Base-by-base conservation (phyloP, 2,329 filamentous ascomycete genomes). In the Colletotrichum ledebouriae region DNA sequence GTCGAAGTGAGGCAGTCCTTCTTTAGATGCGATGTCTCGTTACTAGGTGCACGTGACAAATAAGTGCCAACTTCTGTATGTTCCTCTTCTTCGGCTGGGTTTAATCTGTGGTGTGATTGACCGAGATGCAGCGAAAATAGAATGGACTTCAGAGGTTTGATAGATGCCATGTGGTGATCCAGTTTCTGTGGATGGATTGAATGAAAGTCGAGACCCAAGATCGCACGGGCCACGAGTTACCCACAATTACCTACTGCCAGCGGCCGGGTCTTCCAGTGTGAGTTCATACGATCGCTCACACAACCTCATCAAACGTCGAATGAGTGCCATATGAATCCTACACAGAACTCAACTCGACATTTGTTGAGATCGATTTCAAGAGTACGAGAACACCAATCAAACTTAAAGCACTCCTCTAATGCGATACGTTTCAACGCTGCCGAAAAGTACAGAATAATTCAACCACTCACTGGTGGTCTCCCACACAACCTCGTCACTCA, bases 321-420 rank as follows among this genome's bases (percentile, higher is more conserved):
- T 6, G 17, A 37, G 42, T 17, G 29, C 57, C 57, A 41, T 4
- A 59, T 59, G 57, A 37, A 37, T 37, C 2, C 9, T 17, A 9
- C 15, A 4, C 6, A 29, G 15, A 0, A 12, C 33, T 39, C 57
- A 46, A 17, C 44, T 59, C 57, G 57, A 50, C 57, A n/a, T 3
- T 34, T 59, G 44, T 59, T 50, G 57, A 59, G 57, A 10, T 17
- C 15, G 9, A 3, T 59, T 41, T 12, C 34, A 5, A 12, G 25
- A 44, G 42, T 15, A 11, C 17, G 9, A 49, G 20, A 20, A 46
- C 9, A n/a, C 15, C 17, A 46, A 2, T 6, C 15, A 9, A 29
- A 6, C 15, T n/a, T 3, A 46, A 6, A 15, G 5, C 37, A 15
- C 5, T 39, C 37, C 2, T 39, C 37, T 39, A 4, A 12, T 39